phyloP scores from a whole-genome alignment of 2,329 filamentous ascomycete genomes.

The Ophiocordyceps camponoti-leonardi region DNA sequence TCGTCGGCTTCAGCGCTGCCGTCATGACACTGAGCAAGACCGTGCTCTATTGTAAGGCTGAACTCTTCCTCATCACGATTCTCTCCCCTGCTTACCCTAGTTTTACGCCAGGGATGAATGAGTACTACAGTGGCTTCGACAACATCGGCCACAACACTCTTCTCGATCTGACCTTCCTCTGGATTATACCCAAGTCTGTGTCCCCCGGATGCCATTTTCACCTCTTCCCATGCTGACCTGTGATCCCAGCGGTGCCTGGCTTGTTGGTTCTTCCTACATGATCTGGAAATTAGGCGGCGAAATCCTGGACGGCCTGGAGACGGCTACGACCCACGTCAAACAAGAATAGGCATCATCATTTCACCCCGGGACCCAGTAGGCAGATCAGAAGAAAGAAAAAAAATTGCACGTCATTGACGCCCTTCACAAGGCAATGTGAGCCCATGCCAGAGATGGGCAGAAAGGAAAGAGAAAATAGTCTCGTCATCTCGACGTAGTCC shows the following conservation, averaged over 20 bases:
- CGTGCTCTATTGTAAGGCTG: constrained; percentile 36
- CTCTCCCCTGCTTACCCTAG: neutral
- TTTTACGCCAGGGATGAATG: constrained; percentile 29
- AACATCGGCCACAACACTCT: constrained; percentile 39
- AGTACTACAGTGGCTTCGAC: constrained; percentile 36
- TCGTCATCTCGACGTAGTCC: neutral
- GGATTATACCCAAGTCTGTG: constrained; percentile 41
- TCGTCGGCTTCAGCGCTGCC: constrained; percentile 33
- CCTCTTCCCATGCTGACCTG: neutral
- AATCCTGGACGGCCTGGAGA: constrained; percentile 27
- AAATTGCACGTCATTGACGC: neutral
- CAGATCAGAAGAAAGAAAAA: neutral
- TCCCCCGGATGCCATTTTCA: neutral
- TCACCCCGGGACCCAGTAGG: neutral
- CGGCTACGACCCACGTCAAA: constrained; percentile 20
- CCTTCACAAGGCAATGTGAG: neutral
- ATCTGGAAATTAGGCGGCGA: constrained; percentile 29
- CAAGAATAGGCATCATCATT: constrained; percentile 14
- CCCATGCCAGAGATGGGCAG: neutral
- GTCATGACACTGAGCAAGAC: constrained; percentile 48
- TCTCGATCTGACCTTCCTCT: constrained; percentile 28
- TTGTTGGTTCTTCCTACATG: constrained; percentile 35
- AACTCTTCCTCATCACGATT: neutral
- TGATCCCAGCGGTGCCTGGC: constrained; percentile 31
- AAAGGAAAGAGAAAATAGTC: neutral